Conservation (phyloP, 2,329 filamentous ascomycete species). For the Lasiodiplodia gonubiensis region DNA sequence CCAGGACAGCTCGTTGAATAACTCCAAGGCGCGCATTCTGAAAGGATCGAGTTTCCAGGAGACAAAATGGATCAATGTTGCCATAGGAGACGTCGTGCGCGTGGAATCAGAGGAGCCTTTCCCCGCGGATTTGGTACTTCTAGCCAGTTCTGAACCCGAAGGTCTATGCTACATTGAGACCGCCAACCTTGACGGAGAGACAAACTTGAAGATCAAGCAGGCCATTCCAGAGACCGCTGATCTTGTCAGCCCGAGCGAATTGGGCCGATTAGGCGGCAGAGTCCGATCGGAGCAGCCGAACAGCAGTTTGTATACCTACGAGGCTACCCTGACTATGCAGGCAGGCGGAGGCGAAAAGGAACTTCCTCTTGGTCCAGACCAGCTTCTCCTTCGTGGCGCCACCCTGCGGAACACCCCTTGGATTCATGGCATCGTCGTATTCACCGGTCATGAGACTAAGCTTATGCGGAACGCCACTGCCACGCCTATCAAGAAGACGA, state of each 20-base stretch:
- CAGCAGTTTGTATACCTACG: conserved; percentile 97
- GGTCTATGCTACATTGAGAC: conserved; percentile 99
- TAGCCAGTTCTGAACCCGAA: conserved; percentile 96
- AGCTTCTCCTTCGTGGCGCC: conserved; percentile 88
- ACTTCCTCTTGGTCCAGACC: conserved; percentile 85
- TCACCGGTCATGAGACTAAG: conserved; percentile 97
- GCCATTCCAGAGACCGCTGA: conserved; percentile 89
- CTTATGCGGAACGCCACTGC: conserved; percentile 98
- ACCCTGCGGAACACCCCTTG: conserved; percentile 95
- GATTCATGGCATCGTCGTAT: conserved; percentile 95
- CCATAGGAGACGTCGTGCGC: conserved; percentile 88
- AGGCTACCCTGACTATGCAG: conserved; percentile 91
- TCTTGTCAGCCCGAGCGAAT: conserved; percentile 83
- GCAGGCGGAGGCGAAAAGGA: conserved; percentile 92
- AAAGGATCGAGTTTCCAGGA: conserved; percentile 84
- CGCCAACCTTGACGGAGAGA: conserved; percentile 95
- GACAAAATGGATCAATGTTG: conserved; percentile 90
- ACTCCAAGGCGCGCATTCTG: conserved; percentile 81
- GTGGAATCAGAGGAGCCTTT: conserved; percentile 96
- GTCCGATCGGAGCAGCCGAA: conserved; percentile 96
- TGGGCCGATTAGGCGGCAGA: conserved; percentile 83
- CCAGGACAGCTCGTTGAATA: conserved; percentile 86
- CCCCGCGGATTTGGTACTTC: conserved; percentile 87
- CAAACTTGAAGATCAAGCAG: conserved; percentile 98
- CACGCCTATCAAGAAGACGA: conserved; percentile 95